A percentile compares a stretch with the other conserved stretches of the same genome.
These are phyloP conservation scores for Eucalyptus rudis DNA, from an alignment of 345 rosid species.

Conservation along the genomic window DNA sequence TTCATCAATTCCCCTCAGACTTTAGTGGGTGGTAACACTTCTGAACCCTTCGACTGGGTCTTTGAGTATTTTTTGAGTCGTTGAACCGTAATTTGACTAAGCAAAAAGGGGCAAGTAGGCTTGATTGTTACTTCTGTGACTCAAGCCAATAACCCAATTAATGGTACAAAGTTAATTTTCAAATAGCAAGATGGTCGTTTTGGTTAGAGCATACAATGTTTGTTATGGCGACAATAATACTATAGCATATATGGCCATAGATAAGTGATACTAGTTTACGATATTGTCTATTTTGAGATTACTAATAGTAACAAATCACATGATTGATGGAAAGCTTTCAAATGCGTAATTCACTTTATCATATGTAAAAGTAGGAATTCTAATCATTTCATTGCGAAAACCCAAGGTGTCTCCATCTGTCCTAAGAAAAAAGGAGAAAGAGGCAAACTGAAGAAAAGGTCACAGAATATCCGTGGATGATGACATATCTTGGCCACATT, in stretches of 20 bases:
- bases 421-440: neutral
- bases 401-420: neutral
- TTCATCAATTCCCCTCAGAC: neutral
- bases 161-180: neutral
- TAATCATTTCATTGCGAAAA: neutral
- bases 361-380: neutral
- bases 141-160: neutral
- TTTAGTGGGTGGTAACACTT: neutral
- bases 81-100: neutral
- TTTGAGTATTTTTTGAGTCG: neutral
- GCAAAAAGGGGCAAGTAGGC: neutral
- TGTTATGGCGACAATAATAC: neutral
- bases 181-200: neutral
- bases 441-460: neutral
- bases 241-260: neutral
- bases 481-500: neutral
- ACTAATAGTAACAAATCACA: neutral
- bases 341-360: neutral
- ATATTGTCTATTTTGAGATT: neutral
- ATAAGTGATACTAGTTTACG: neutral
- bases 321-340: neutral
- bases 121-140: neutral
- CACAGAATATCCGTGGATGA: neutral
- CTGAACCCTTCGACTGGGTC: neutral
- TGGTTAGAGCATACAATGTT: neutral